phyloP scores from a whole-genome alignment of 2,329 filamentous ascomycete genomes.

The Pseudogymnoascus sp. region DNA sequence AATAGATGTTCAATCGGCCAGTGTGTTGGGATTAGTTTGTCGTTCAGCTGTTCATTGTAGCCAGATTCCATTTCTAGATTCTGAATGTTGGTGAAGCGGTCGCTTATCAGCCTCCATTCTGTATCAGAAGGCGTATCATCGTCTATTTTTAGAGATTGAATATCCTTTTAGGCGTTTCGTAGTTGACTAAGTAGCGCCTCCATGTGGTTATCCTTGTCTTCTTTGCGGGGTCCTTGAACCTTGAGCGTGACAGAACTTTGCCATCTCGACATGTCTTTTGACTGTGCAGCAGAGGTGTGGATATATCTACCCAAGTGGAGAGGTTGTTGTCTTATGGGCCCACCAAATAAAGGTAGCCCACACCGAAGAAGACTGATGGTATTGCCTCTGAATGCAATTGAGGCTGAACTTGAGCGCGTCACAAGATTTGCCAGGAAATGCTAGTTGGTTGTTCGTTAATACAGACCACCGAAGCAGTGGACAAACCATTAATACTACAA shows the following conservation, averaged over 20 bases:
- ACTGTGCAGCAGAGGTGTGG: neutral
- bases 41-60: neutral
- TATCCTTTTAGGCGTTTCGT: neutral
- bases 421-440: neutral
- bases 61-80: neutral
- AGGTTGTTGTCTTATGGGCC: neutral
- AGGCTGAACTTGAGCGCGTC: neutral
- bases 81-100: neutral
- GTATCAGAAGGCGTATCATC: neutral
- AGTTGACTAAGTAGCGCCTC: neutral
- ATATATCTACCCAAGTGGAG: neutral
- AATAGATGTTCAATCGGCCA: neutral
- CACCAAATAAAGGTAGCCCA: neutral
- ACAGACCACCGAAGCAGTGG: neutral
- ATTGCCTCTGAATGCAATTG: neutral
- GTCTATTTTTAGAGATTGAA: neutral
- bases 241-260: neutral
- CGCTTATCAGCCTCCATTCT: neutral
- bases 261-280: neutral
- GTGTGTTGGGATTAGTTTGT: neutral
- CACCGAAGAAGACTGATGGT: neutral
- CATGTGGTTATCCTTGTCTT: neutral
- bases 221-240: neutral
- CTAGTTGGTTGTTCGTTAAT: neutral
- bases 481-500: neutral